phyloP scores from a whole-genome alignment of 768 basidiomycete genomes.

The Grammothele lineata region DNA sequence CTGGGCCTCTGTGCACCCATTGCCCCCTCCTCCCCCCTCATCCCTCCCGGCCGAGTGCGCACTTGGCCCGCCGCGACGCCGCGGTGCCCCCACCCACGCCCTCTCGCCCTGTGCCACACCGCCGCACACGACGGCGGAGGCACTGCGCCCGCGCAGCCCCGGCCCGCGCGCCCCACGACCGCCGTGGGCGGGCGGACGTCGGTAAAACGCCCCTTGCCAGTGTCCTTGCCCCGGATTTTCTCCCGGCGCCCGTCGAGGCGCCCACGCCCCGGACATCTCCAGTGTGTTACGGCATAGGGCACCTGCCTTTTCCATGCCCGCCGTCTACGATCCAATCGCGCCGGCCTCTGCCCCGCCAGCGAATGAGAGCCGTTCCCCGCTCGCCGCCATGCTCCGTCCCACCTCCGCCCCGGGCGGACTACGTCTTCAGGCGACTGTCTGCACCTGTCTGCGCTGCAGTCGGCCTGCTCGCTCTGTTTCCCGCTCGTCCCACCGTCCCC shows the following conservation, averaged over 20 bases:
- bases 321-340: no score
- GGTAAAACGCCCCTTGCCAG: slow-evolving; percentile 6
- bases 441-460: no score
- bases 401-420: no score
- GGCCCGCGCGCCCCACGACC: neutral
- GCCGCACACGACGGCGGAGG: neutral
- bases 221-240: slow-evolving; percentile 12
- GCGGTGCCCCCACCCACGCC: no score
- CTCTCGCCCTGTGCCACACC: neutral
- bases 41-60: neutral
- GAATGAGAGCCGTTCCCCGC: no score
- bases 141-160: slow-evolving; percentile 1
- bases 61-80: no score
- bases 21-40: slow-evolving; percentile 1
- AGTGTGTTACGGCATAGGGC: slow-evolving; percentile 8
- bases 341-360: no score
- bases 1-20: no score
- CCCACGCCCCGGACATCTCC: slow-evolving; percentile 10
- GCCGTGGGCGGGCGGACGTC: neutral
- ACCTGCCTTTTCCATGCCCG: slow-evolving; percentile 6
- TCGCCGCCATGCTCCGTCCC: no score
- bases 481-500: neutral
- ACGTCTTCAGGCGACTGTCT: no score
- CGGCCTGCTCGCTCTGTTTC: neutral
- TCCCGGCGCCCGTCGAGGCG: slow-evolving; percentile 9